Conservation (phyloP, 805 yeast genomes). For the Lipomyces orientalis region DNA sequence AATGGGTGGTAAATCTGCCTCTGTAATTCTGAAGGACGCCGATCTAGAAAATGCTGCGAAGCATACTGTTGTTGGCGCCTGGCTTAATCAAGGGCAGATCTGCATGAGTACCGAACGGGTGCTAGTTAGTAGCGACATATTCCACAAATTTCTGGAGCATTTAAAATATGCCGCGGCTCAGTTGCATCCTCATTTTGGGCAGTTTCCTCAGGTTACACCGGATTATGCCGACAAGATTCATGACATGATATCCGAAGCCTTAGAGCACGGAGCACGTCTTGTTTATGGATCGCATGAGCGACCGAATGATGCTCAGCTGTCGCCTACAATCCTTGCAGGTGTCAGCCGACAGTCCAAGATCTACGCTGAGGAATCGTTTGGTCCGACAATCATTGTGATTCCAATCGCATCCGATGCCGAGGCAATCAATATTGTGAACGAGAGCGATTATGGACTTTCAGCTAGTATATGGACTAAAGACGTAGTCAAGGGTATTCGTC, state of each 20-base stretch:
- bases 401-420: constrained; percentile 77
- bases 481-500: constrained; percentile 67
- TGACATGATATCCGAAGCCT: constrained; percentile 55
- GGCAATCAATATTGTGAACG: constrained; percentile 74
- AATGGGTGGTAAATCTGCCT: constrained; percentile 87
- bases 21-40: constrained; percentile 75
- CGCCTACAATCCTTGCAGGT: constrained; percentile 81
- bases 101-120: constrained; percentile 93
- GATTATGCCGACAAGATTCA: constrained; percentile 56
- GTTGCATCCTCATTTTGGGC: constrained; percentile 69
- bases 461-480: constrained; percentile 84
- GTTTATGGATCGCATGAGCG: constrained; percentile 55
- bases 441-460: constrained; percentile 81
- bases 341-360: constrained; percentile 69
- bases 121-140: constrained; percentile 75
- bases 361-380: constrained; percentile 84
- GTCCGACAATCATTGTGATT: constrained; percentile 81
- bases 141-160: constrained; percentile 64
- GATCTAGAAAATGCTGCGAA: constrained; percentile 68
- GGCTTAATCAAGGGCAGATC: constrained; percentile 89
- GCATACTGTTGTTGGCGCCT: constrained; percentile 74
- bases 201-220: constrained; percentile 66
- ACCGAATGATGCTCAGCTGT: constrained; percentile 61
- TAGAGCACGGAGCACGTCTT: constrained; percentile 58
- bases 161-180: constrained; percentile 77